These are phyloP conservation scores for Lactarius sp. DNA, from an alignment of 768 basidiomycete species.

Conservation along the genomic window DNA sequence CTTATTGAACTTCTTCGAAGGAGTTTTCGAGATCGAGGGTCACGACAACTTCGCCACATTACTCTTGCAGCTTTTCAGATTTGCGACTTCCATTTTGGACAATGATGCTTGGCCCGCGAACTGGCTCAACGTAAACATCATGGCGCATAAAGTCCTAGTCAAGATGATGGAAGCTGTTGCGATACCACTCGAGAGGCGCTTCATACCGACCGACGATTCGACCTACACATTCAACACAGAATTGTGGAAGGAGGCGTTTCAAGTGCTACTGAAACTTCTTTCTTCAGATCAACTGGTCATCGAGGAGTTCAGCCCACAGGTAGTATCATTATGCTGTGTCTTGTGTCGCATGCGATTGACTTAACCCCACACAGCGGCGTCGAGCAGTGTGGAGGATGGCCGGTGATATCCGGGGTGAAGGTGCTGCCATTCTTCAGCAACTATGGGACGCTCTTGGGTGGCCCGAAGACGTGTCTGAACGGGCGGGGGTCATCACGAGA, in stretches of 20 bases:
- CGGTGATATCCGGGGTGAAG: slow-evolving; percentile 91
- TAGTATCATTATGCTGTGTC: slow-evolving; percentile 30
- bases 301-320: slow-evolving; percentile 94
- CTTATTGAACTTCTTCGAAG: slow-evolving; percentile 73
- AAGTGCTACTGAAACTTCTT: slow-evolving; percentile 77
- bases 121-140: slow-evolving; percentile 89
- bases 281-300: slow-evolving; percentile 90
- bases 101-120: slow-evolving; percentile 85
- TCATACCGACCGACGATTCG: slow-evolving; percentile 65
- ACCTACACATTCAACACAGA: slow-evolving; percentile 64
- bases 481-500: slow-evolving; percentile 50
- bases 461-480: slow-evolving; percentile 53
- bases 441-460: slow-evolving; percentile 86
- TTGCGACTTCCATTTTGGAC: slow-evolving; percentile 72
- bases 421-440: slow-evolving; percentile 68
- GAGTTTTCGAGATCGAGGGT: slow-evolving; percentile 84
- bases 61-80: slow-evolving; percentile 74
- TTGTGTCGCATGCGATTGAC: slow-evolving; percentile 1
- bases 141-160: slow-evolving; percentile 83
- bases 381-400: slow-evolving; percentile 95
- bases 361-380: slow-evolving; percentile 58
- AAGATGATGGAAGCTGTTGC: slow-evolving; percentile 84
- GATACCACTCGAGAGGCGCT: slow-evolving; percentile 70
- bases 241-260: slow-evolving; percentile 79
- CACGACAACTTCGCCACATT: slow-evolving; percentile 67